A percentile compares a stretch with the other conserved stretches of the same genome.
Conservation (phyloP, 495 filamentous ascomycete genomes). For the Chaetomium fimeti region DNA sequence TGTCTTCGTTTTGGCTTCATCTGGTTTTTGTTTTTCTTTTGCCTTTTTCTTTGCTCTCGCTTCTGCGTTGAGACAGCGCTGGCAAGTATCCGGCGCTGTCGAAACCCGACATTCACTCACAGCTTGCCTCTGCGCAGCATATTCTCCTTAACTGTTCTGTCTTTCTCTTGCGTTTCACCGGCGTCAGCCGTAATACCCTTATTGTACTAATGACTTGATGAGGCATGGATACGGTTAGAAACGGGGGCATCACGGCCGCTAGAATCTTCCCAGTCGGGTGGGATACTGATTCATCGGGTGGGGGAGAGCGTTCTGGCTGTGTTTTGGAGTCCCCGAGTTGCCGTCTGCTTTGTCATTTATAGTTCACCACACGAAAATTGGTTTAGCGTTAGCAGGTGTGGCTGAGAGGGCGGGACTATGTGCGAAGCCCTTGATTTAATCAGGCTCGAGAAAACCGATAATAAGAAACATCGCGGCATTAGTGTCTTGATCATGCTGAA, state of each 20-base stretch:
- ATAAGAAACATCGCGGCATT: background rate
- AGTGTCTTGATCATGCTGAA: background rate
- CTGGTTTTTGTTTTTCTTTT: no score
- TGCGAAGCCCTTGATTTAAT: no score
- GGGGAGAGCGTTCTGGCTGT: slow-evolving; percentile 11
- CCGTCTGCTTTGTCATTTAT: slow-evolving; percentile 15
- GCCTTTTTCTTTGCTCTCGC: background rate
- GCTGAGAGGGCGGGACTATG: background rate
- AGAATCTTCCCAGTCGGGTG: slow-evolving; percentile 6
- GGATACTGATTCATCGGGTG: background rate
- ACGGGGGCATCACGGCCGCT: slow-evolving; percentile 5
- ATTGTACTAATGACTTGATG: slow-evolving; percentile 13
- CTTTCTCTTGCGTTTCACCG: background rate
- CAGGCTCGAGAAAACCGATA: background rate
- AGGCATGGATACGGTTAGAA: slow-evolving; percentile 13
- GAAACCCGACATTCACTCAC: background rate
- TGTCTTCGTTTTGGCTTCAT: background rate
- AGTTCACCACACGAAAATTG: background rate
- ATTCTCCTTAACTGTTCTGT: background rate
- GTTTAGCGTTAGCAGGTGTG: background rate
- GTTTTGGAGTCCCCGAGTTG: slow-evolving; percentile 10
- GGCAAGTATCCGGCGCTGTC: background rate
- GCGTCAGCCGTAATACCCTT: slow-evolving; percentile 12
- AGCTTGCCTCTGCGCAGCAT: background rate
- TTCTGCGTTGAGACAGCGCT: background rate